Evolutionary conservation across 2,329 filamentous ascomycete species (phyloP), one percentile per base, ranked within the genome.

Genomic region (Pyricularia sp.): DNA sequence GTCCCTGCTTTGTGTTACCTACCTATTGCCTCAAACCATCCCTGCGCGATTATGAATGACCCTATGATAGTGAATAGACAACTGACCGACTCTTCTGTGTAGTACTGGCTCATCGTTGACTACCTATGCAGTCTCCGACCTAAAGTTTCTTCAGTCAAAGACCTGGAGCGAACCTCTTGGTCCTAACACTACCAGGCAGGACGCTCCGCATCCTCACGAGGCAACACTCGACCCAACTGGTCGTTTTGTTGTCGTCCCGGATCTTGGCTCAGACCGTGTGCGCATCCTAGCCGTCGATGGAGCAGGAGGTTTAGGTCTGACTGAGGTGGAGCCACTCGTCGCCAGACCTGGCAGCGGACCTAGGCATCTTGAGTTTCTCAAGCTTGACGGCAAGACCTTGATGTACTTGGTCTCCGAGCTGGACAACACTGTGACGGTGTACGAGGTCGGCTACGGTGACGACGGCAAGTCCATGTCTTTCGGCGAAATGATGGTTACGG

Each of bases 161-260:
- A 77, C 76, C 1, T 86, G 80, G 74, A 76, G 75, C 67, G 70
- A 73, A 11, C 73, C 76, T 9, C 77, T 79, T 4, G 80, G 80
- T 0, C 74, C 80, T 42, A 75, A 79, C 68, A 75, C 79, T 1
- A 75, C 77, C 5, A 84, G 85, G 67, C 87, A 91, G 77, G 80
- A 85, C 61, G 80, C 82, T 7, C 80, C 88, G 2, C 87, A 90
- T 74, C 88, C 88, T 23, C 89, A 92, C 77, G 79, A 90, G 74
- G 83, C 85, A n/a, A 76, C 90, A 67, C 75, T 89, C 42, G 90
- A 92, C 75, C 90, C 89, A 7, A 89, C 86, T 2, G 85, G 84
- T 6, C 74, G 81, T n/a, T 92, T 85, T 76, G 73, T 91, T 31
- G 74, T 91, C 10, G 83, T 88, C 10, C 88, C 89, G 1, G 90